A percentile compares a stretch with the other conserved stretches of the same genome.
These are phyloP conservation scores for Leishmania turanica DNA, from an alignment of 208 protist genomes.

Conservation along the genomic window DNA sequence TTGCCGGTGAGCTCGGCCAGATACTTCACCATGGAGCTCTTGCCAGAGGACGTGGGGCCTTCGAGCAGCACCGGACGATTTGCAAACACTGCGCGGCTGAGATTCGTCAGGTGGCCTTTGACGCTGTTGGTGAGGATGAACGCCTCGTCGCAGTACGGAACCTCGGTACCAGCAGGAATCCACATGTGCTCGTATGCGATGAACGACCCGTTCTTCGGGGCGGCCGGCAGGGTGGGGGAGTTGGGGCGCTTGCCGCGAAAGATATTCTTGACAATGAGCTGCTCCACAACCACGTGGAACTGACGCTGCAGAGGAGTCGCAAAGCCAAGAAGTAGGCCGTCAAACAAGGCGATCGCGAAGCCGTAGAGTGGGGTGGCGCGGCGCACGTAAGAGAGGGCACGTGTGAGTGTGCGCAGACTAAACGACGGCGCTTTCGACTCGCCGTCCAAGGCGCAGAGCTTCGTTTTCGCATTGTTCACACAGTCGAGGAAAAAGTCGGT, in stretches of 20 bases:
- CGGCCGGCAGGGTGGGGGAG: conserved; percentile 49
- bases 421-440: conserved; percentile 96
- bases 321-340: conserved; percentile 97
- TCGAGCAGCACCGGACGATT: conserved; percentile 98
- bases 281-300: conserved; percentile 88
- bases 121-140: conserved; percentile 98
- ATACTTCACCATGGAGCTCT: conserved; percentile 99
- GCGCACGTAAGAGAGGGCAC: conserved; percentile 95
- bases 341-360: conserved; percentile 95
- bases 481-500: conserved; percentile 96
- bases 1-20: conserved; percentile 98
- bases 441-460: conserved; percentile 92
- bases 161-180: conserved; percentile 76
- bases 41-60: conserved; percentile 98
- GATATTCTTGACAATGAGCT: conserved; percentile 90
- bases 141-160: conserved; percentile 53
- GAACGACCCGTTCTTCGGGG: conserved; percentile 40
- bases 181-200: conserved; percentile 97
- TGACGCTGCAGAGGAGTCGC: conserved; percentile 94
- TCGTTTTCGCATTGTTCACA: conserved; percentile 76
- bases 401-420: conserved; percentile 97
- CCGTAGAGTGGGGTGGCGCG: conserved; percentile 93
- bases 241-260: conserved; percentile 79
- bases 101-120: conserved; percentile 91
- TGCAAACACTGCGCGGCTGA: conserved; percentile 95